Evolutionary conservation across 2,329 filamentous ascomycete genomes (phyloP).

Genomic region (Ophiostoma tasmaniense): DNA sequence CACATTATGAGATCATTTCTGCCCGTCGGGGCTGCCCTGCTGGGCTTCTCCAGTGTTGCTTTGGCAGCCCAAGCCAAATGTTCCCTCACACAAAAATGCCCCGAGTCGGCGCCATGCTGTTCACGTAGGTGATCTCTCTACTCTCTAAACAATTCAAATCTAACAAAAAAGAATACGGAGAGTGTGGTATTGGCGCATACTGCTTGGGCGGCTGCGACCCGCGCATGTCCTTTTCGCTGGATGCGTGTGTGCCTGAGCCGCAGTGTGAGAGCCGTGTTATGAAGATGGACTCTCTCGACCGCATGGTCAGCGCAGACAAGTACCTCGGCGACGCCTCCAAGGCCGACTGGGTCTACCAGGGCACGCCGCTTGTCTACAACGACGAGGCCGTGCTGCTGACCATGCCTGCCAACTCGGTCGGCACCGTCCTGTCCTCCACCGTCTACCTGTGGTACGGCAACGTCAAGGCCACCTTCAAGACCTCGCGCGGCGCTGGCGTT

Average conservation of each 20-base stretch:
- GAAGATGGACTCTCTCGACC: conserved; percentile 63
- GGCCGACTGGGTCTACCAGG: conserved; percentile 83
- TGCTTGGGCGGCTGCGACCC: conserved; percentile 95
- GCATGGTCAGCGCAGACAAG: conserved; percentile 61
- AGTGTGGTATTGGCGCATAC: conserved; percentile 89
- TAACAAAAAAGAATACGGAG: conserved; percentile 63
- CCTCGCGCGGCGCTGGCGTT: conserved; percentile 75
- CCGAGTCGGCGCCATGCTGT: conserved; percentile 65
- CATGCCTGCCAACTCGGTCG: conserved; percentile 77
- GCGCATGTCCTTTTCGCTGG: conserved; percentile 68
- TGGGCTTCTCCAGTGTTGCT: conserved; percentile 28
- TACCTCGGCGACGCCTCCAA: conserved; percentile 78
- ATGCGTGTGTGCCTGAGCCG: conserved; percentile 78
- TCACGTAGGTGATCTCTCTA: conserved; percentile 53
- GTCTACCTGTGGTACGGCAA: conserved; percentile 97
- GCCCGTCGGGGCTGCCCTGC: conserved; percentile 30
- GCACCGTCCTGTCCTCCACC: conserved; percentile 76
- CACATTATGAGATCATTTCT: conserved; percentile 25
- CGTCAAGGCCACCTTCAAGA: conserved; percentile 76
- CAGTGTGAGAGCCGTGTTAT: conserved; percentile 69
- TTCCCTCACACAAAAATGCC: conserved; percentile 52
- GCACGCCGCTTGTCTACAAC: conserved; percentile 59
- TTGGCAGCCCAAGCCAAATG: conserved; percentile 34
- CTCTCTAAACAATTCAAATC: background rate
- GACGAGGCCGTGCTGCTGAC: conserved; percentile 66